phyloP scores from a whole-genome alignment of 78 protist species.

The Planoprotostelium fungivorum region DNA sequence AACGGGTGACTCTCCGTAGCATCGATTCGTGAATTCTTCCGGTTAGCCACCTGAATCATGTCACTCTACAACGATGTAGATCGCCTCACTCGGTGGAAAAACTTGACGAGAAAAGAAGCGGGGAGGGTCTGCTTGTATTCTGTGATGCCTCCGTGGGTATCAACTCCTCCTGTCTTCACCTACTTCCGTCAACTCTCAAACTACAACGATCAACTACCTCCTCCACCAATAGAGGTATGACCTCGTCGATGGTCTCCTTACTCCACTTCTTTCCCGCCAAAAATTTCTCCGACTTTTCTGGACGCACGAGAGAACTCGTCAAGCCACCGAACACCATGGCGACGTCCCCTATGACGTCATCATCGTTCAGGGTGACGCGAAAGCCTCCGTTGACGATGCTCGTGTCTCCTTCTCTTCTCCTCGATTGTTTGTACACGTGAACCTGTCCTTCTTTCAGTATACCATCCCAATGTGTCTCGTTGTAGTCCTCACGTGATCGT shows the following conservation, averaged over 20 bases:
- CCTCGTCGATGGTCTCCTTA: background rate
- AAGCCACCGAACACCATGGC: background rate
- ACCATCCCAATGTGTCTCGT: background rate
- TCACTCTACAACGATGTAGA: no score
- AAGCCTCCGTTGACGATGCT: slow-evolving; percentile 75
- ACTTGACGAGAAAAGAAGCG: slow-evolving; percentile 76
- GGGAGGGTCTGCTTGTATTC: slow-evolving; percentile 69
- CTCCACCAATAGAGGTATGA: background rate
- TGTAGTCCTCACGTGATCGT: background rate
- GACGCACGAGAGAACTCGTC: background rate
- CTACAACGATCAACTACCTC: background rate
- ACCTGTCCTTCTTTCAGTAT: slow-evolving; percentile 3
- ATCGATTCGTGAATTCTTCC: no score
- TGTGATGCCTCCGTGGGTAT: slow-evolving; percentile 83
- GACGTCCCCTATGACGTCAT: background rate
- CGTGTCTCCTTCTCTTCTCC: slow-evolving; percentile 88
- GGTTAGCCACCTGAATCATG: no score
- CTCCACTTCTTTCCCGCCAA: background rate
- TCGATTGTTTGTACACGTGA: slow-evolving; percentile 72
- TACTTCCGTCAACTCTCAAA: background rate
- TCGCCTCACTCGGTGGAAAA: slow-evolving; percentile 18
- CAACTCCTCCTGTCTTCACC: background rate
- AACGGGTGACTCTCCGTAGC: no score
- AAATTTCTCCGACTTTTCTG: background rate
- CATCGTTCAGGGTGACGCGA: background rate